Base-by-base conservation (phyloP, 352 stramenopile genomes). In the Thalassiosira hispida region DNA sequence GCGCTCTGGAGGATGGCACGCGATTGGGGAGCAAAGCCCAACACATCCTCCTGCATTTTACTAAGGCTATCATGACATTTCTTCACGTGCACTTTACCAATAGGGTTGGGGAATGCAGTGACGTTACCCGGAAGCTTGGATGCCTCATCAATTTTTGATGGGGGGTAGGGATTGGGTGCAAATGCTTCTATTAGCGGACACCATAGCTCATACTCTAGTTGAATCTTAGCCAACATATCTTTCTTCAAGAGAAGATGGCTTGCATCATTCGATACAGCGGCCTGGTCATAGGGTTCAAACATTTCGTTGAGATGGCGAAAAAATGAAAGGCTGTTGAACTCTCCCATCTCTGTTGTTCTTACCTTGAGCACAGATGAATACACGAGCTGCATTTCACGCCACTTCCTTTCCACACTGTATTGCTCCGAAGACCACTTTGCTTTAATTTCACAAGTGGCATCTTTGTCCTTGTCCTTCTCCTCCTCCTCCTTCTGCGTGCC, bases 181-280 rank as follows among this genome's bases (percentile, higher is more conserved):
- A 93, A 93, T 47, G 80, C 56, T 81, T 93, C 88, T 42, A 61
- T 87, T 9, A 93, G 62, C 11, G 88, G 83, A 76, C 88, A 93
- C 77, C 80, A 93, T 1, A 93, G 61, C 25, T 91, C 78, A 71
- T 85, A 89, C 51, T 93, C 88, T 2, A 91, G 63, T 33, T 74
- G 59, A 11, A 93, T 70, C 53, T 90, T 92, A 1, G 47, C 64
- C 38, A 93, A 62, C 3, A 91, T 40, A 23, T 93, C 86, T 40
- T 72, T 85, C 55, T 84, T 83, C n/a, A 93, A 79, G 9, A 93
- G 52, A 4, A 85, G 46, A 53, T 74, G 23, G 46, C 75, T 77
- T 14, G 73, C 56, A 49, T 79, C 52, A 70, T 92, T 92, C 0
- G 63, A 75, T 18, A 87, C 66, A 38, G 85, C 67, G 9, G 78